A percentile compares a stretch with the other conserved stretches of the same genome.
These are phyloP conservation scores for Urochloa ruziziensis DNA, from an alignment of 176 grass and related monocot species.

Conservation along the genomic window DNA sequence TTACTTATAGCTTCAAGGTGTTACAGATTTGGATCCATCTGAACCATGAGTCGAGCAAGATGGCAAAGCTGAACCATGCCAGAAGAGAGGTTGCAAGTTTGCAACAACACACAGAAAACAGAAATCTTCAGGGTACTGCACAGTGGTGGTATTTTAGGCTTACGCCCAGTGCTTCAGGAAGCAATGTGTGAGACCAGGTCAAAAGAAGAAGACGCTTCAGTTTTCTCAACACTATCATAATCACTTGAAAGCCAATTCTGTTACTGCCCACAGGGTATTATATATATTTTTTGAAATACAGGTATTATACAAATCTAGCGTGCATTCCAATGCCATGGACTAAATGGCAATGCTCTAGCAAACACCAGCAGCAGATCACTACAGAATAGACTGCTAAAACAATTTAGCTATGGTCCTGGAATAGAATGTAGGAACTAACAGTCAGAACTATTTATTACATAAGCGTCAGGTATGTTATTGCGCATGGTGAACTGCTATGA, in stretches of 20 bases:
- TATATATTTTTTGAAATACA: too few species aligned
- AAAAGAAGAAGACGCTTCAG: background rate
- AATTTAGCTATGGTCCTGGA: background rate
- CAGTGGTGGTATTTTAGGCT: background rate
- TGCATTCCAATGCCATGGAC: background rate
- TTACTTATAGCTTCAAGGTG: background rate
- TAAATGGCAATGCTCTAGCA: background rate
- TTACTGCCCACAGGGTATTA: background rate
- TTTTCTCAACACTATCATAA: background rate
- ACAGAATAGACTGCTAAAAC: background rate
- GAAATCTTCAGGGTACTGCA: background rate
- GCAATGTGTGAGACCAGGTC: background rate
- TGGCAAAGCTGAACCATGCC: background rate
- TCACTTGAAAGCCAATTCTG: background rate
- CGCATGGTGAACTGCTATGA: background rate
- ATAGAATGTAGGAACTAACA: background rate
- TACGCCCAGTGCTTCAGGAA: background rate
- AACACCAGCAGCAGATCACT: constrained; percentile 4
- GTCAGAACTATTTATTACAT: background rate
- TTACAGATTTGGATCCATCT: background rate
- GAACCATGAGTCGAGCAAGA: background rate
- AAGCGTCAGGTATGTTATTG: background rate
- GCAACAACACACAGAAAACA: background rate
- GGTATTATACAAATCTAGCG: background rate
- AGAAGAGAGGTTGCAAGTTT: background rate